Percentiles rank a stretch among this genome's conserved stretches.
Conservation (phyloP, 345 rosid genomes). For the Murraya paniculata region DNA sequence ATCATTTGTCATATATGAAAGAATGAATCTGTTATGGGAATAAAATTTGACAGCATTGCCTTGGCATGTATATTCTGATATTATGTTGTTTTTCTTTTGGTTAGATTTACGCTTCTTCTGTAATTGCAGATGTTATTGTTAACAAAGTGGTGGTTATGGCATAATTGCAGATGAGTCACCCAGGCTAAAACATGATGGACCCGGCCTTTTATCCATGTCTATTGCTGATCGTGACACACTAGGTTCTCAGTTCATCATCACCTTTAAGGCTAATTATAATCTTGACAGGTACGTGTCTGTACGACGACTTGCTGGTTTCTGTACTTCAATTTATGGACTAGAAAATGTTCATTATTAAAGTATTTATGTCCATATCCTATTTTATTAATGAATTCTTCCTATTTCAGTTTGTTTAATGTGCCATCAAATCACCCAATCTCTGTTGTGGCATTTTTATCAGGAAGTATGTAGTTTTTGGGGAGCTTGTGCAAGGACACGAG, state of each 20-base stretch:
- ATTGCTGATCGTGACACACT: slow-evolving; percentile 70
- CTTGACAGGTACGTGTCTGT: slow-evolving; percentile 64
- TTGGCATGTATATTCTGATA: not conserved
- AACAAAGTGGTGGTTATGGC: slow-evolving; percentile 18
- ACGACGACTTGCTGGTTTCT: not conserved
- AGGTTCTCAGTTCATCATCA: slow-evolving; percentile 84
- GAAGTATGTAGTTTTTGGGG: slow-evolving; percentile 80
- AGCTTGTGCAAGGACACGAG: slow-evolving; percentile 83
- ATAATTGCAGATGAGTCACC: slow-evolving; percentile 76
- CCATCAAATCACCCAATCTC: not conserved
- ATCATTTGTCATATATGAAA: not conserved
- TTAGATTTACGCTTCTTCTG: not conserved
- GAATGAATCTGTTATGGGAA: not conserved
- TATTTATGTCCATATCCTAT: not conserved
- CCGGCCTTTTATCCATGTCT: slow-evolving; percentile 86
- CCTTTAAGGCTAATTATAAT: slow-evolving; percentile 73
- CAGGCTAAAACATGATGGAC: slow-evolving; percentile 70
- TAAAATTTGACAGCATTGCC: not conserved
- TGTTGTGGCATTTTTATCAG: slow-evolving; percentile 34
- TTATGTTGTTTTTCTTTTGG: not conserved
- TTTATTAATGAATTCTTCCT: not conserved
- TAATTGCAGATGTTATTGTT: slow-evolving; percentile 2
- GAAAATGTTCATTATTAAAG: not conserved
- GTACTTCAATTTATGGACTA: not conserved
- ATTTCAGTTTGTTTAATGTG: not conserved